Evolutionary conservation across 2,329 filamentous ascomycete genomes (phyloP).

Genomic region (Venturiaceae sp.): DNA sequence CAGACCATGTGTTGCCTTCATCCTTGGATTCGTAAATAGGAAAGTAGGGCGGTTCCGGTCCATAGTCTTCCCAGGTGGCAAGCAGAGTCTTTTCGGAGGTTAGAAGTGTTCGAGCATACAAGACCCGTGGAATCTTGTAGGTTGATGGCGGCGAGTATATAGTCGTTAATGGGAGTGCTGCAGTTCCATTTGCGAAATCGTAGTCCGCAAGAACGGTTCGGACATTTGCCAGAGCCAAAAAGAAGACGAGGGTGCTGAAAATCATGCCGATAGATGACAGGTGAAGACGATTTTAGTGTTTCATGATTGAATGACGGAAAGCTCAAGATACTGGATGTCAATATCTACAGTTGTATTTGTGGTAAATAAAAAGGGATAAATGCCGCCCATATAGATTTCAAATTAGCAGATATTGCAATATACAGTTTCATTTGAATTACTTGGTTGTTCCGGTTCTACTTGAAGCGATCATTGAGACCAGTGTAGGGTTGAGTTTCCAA

Average conservation of each 20-base stretch:
- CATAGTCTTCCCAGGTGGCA: conserved; percentile 47
- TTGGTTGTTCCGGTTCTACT: too few relatives aligned
- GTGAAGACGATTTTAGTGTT: too few relatives aligned
- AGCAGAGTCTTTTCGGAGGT: conserved; percentile 33
- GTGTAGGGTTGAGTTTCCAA: too few relatives aligned
- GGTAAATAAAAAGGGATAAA: not conserved
- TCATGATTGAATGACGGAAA: too few relatives aligned
- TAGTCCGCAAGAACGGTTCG: not conserved
- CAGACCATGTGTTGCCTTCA: conserved; percentile 46
- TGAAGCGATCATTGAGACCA: too few relatives aligned
- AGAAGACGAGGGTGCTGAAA: not conserved
- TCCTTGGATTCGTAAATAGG: conserved; percentile 38
- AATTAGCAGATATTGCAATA: not conserved
- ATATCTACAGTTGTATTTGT: not conserved
- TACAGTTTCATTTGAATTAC: not conserved
- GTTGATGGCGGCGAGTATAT: conserved; percentile 34
- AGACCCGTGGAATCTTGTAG: conserved; percentile 36
- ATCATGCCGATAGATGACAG: not conserved
- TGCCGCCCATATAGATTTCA: not conserved
- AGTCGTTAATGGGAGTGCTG: conserved; percentile 11
- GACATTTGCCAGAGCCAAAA: not conserved
- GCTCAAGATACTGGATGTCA: not conserved
- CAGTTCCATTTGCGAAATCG: not conserved
- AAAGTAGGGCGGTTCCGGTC: conserved; percentile 35
- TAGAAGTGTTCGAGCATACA: conserved; percentile 41